Conservation (phyloP, 129 eudicot genomes). For the Deinandra increscens region DNA sequence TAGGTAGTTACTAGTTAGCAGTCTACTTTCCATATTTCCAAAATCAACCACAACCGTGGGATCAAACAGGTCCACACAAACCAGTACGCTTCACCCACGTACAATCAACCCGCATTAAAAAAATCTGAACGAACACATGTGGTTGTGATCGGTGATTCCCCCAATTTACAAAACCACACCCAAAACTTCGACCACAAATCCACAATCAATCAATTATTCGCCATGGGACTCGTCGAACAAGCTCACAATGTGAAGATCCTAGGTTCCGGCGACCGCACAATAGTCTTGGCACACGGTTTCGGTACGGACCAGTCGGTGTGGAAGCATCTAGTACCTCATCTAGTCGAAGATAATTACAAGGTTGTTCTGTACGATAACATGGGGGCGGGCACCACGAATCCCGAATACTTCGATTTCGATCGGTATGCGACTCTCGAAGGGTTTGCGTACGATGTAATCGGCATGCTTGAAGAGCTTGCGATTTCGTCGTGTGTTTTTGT, state of each 20-base stretch:
- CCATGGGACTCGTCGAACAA: constrained; percentile 78
- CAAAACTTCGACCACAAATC: not conserved
- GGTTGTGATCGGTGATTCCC: constrained; percentile 6
- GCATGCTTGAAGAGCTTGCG: constrained; percentile 67
- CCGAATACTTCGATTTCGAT: constrained; percentile 86
- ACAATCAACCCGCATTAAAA: not conserved
- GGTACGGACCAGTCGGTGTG: constrained; percentile 97
- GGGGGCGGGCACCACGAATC: constrained; percentile 94
- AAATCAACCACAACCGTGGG: constrained; percentile 25
- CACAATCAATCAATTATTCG: constrained; percentile 15
- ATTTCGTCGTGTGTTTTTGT: constrained; percentile 61
- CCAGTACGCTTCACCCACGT: not conserved
- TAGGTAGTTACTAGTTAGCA: no score
- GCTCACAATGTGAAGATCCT: constrained; percentile 83
- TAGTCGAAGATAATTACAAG: constrained; percentile 58
- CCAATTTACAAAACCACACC: not conserved
- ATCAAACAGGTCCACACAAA: constrained; percentile 9
- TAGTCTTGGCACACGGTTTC: constrained; percentile 83
- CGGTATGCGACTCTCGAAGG: constrained; percentile 74
- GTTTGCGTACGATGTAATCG: constrained; percentile 69
- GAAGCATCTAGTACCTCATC: constrained; percentile 86
- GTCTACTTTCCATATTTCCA: not conserved
- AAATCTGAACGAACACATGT: constrained; percentile 18
- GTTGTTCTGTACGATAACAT: constrained; percentile 78
- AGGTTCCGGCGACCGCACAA: constrained; percentile 55